These are phyloP conservation scores for Monilinia fructigena DNA, from an alignment of 2,329 filamentous ascomycete genomes.

Conservation along the genomic window DNA sequence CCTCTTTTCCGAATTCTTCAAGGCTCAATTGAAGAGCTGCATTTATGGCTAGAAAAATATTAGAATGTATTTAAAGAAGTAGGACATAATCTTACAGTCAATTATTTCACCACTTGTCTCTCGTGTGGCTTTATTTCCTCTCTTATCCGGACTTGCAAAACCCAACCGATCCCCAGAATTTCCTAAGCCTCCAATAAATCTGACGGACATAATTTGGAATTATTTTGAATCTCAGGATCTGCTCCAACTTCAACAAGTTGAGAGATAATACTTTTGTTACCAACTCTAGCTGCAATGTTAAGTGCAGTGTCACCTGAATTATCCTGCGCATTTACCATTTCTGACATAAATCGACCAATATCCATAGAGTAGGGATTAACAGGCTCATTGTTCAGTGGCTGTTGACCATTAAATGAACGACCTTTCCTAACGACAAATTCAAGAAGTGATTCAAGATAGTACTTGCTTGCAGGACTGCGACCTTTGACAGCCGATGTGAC, in stretches of 20 bases:
- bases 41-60: constrained; percentile 63
- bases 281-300: constrained; percentile 89
- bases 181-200: constrained; percentile 75
- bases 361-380: constrained; percentile 55
- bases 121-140: constrained; percentile 54
- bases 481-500: constrained; percentile 95
- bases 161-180: constrained; percentile 50
- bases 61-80: not conserved
- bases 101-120: constrained; percentile 80
- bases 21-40: constrained; percentile 78
- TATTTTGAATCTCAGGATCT: constrained; percentile 87
- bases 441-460: constrained; percentile 90
- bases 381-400: constrained; percentile 37
- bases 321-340: constrained; percentile 95
- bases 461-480: constrained; percentile 84
- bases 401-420: constrained; percentile 57
- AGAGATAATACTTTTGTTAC: constrained; percentile 93
- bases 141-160: constrained; percentile 48
- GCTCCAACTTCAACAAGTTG: constrained; percentile 93
- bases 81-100: constrained; percentile 59
- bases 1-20: constrained; percentile 73
- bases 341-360: constrained; percentile 89
- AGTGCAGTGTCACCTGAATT: constrained; percentile 92
- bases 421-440: constrained; percentile 93
- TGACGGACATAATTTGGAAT: constrained; percentile 82